Base-by-base conservation (phyloP, 2,329 filamentous ascomycete genomes). In the Thyridium curvatum region DNA sequence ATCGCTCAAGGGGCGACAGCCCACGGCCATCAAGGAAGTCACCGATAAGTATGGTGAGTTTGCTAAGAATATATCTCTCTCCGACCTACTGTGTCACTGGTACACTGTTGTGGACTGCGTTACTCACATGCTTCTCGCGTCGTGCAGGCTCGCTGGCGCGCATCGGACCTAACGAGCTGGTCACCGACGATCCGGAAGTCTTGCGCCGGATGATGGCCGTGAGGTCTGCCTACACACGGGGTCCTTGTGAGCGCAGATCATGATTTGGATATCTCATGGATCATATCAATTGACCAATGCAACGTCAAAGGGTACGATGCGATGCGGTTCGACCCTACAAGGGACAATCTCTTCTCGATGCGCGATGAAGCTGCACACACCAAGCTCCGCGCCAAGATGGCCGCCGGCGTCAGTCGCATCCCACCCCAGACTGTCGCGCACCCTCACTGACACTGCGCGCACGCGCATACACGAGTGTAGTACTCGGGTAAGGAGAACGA, bases 341-440 rank as follows among this genome's bases (percentile, higher is more conserved):
- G 55, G 30, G 50, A 59, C 40, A 59, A 54, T n/a, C 48, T 59
- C 30, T 50, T 59, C 31, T 59, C 56, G 4, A 43, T 53, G 38
- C 52, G 52, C 26, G 45, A 59, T 18, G 56, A 61, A 14, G 44
- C 45, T 8, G 50, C 51, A 41, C 61, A 64, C 41, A 54, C 53
- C 30, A 51, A 51, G 3, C 56, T 67, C 47, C 50, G 64, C 30
- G 56, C 61, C 14, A 59, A 64, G 39, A 65, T 68, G 62, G 53
- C 58, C 12, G 55, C 62, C 4, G 64, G 59, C 15, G 64, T 65
- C 52, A 9, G 32, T 49, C 13, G 8, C n/a, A 9, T 13, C 16
- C 12, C 34, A 14, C 12, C 8, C 14, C 4, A 9, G 15, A 12
- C 21, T 12, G 14, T 37, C 30, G 8, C 21, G 5, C 15, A 30